Evolutionary conservation across 2,329 filamentous ascomycete genomes (phyloP), one percentile per base, ranked within the genome.

Genomic region (Tolypocladium guangdongense): DNA sequence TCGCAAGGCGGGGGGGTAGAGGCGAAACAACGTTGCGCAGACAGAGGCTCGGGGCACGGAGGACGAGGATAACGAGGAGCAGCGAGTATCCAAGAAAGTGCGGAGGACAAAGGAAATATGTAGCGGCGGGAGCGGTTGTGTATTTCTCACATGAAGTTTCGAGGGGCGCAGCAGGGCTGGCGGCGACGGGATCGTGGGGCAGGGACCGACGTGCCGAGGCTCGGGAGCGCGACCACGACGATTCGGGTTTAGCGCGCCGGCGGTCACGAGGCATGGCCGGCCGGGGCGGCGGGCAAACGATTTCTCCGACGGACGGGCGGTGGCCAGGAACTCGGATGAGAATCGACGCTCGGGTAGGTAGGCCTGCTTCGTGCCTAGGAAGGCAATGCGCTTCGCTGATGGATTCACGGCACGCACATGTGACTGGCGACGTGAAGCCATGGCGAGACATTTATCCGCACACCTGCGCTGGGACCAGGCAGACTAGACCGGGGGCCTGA

Each of bases 81-180:
- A 47, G 45, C 51, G 36, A 43, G 49, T 50, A 35, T 45, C 53
- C 32, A 41, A 32, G 43, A n/a, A 18, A 12, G 18, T 3, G 24
- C 22, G 39, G 33, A 32, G 47, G 35, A 35, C 30, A 8, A 33
- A 47, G 52, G 47, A 49, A 49, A 45, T 45, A 39, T 37, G 47
- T 35, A 20, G 46, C 43, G 46, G 56, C 24, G 46, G 56, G 33
- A 33, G 38, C 49, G 49, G 49, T 11, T 39, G 22, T 12, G 20
- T 30, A 18, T n/a, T 43, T 54, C 37, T 50, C 52, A 45, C 45
- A 51, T 51, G 30, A 49, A n/a, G 48, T 32, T 50, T 47, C n/a
- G 46, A 38, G 55, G 48, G 52, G 39, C 30, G 33, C 38, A 52
- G 47, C 38, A 30, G 10, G 30, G 41, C 41, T 24, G 47, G 35